Base-by-base conservation (phyloP, 1,284 basidiomycete species). In the Inonotus hispidus region DNA sequence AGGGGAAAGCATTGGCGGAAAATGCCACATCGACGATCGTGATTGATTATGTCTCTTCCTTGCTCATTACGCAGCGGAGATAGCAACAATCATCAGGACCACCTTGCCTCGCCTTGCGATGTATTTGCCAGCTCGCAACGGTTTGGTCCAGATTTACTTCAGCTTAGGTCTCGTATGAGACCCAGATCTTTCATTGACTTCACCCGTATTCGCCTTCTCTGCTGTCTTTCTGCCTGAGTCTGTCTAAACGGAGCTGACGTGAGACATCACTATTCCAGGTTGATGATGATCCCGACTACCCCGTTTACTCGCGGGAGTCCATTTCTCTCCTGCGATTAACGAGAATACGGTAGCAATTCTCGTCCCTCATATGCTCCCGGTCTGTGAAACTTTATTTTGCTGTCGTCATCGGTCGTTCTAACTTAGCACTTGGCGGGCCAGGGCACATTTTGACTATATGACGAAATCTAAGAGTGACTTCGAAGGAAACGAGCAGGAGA, bases 241-340 rank as follows among this genome's bases (percentile, higher is more conserved):
- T 3, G 41, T 7, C 8, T 43, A 43, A 43, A 5, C 41, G 41
- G 41, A 43, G 41, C 41, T 32, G 41, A 25, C 3, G 49, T 38
- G 56, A 41, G 23, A 60, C 5, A 8, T 50, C 35, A 10, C 57
- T 21, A 23, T n/a, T 5, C n/a, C 60, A 78, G 77, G 72, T 76
- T 49, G 59, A 66, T 13, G 74, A 77, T 63, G 74, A 78, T 64
- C 76, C 76, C 0, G 67, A 75, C 39, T 70, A 65, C 32, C 66
- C 70, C n/a, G 65, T 65, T 11, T 78, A 80, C 63, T 66, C 68
- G 8, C 71, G 73, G n/a, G 75, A 79, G 41, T 72, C 72, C 2
- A 77, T 80, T 46, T 80, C 79, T 19, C 73, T 88, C 57, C 69
- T 87, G 58, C 73, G 72, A 53, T 70, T 88, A 50, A 70, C 68